These are phyloP conservation scores for Exobasidium rhododendri DNA, from an alignment of 1,284 basidiomycete genomes.

Conservation along the genomic window DNA sequence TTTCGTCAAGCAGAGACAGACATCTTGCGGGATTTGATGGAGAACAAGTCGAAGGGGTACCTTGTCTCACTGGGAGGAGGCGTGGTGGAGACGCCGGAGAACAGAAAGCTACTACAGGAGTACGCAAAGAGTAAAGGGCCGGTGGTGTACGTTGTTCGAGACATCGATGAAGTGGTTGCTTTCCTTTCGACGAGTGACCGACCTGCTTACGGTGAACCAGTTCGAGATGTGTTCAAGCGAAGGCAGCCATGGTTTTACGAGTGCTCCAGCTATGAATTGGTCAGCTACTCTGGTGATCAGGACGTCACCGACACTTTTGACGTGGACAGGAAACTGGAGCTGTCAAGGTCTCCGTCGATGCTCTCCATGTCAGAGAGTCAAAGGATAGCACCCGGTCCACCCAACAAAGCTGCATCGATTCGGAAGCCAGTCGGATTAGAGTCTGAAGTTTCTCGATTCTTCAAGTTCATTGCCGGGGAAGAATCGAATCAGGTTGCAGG, in stretches of 20 bases:
- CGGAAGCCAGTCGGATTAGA: slow-evolving; percentile 50
- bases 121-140: slow-evolving; percentile 65
- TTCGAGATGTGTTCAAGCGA: slow-evolving; percentile 76
- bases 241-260: slow-evolving; percentile 84
- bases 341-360: not conserved
- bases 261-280: slow-evolving; percentile 78
- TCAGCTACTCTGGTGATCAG: slow-evolving; percentile 63
- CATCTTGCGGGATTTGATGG: slow-evolving; percentile 54
- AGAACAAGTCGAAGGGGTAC: slow-evolving; percentile 56
- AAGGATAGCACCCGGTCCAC: slow-evolving; percentile 18
- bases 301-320: slow-evolving; percentile 25
- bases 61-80: slow-evolving; percentile 81
- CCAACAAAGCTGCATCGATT: slow-evolving; percentile 32
- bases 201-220: slow-evolving; percentile 64
- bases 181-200: slow-evolving; percentile 88
- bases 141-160: slow-evolving; percentile 71
- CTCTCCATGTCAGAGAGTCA: not conserved
- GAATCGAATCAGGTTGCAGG: slow-evolving; percentile 66
- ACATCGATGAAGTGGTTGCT: slow-evolving; percentile 68
- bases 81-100: slow-evolving; percentile 76
- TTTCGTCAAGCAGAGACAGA: slow-evolving; percentile 63
- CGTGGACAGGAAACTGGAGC: not conserved
- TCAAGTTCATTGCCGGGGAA: slow-evolving; percentile 78
- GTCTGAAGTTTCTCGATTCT: slow-evolving; percentile 65
- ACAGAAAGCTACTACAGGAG: slow-evolving; percentile 63